phyloP scores from a whole-genome alignment of 371 early-diverging fungal genomes.

The Haplosporangium sp. region DNA sequence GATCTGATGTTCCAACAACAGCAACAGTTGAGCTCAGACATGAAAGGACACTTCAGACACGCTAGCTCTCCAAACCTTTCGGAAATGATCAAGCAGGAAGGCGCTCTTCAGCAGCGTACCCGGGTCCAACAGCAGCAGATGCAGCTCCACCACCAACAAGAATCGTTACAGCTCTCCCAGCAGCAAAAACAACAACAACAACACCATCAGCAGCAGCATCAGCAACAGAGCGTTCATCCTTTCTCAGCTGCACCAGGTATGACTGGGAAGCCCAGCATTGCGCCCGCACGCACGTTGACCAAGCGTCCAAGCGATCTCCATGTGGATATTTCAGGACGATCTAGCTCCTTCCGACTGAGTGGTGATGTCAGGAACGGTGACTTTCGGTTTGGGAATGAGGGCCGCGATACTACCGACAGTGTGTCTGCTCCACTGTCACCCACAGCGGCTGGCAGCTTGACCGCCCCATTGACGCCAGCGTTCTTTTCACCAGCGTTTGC shows the following conservation, averaged over 20 bases:
- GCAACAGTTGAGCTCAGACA: slow-evolving; percentile 23
- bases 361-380: slow-evolving; percentile 53
- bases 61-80: slow-evolving; percentile 38
- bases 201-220: slow-evolving; percentile 33
- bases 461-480: slow-evolving; percentile 65
- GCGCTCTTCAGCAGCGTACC: slow-evolving; percentile 4
- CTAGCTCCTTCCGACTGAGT: slow-evolving; percentile 47
- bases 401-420: slow-evolving; percentile 25
- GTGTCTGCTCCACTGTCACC: slow-evolving; percentile 46
- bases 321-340: slow-evolving; percentile 53
- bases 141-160: slow-evolving; percentile 34
- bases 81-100: slow-evolving; percentile 39
- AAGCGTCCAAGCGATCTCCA: slow-evolving; percentile 52
- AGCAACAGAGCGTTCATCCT: slow-evolving; percentile 33
- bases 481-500: slow-evolving; percentile 79
- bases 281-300: slow-evolving; percentile 38
- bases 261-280: slow-evolving; percentile 14
- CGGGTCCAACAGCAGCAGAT: slow-evolving; percentile 30
- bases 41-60: slow-evolving; percentile 46
- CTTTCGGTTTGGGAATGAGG: slow-evolving; percentile 46
- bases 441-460: slow-evolving; percentile 20
- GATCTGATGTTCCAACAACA: slow-evolving; percentile 42
- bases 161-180: slow-evolving; percentile 17
- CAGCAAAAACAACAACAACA: slow-evolving; percentile 32
- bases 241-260: slow-evolving; percentile 26